phyloP scores from a whole-genome alignment of 768 basidiomycete species.

The Termitomyces sp. region DNA sequence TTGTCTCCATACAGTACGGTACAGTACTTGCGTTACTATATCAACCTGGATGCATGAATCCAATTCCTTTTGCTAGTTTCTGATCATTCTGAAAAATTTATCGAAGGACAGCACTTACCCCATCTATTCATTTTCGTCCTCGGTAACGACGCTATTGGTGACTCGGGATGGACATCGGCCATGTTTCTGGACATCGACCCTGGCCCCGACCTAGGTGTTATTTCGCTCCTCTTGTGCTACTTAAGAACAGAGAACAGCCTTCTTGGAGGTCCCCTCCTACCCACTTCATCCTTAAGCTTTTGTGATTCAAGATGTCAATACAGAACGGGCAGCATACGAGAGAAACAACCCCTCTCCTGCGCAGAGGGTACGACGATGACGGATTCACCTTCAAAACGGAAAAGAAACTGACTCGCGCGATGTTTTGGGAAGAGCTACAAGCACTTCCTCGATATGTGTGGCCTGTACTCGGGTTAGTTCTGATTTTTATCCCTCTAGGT shows the following conservation, averaged over 20 bases:
- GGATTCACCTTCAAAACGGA: background rate
- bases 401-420: background rate
- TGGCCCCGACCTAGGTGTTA: no score
- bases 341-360: background rate
- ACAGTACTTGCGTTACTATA: background rate
- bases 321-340: background rate
- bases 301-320: background rate
- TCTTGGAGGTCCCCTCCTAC: no score
- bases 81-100: background rate
- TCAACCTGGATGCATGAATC: background rate
- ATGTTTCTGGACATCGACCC: no score
- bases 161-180: no score
- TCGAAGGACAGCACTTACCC: background rate
- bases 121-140: background rate
- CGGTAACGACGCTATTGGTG: background rate
- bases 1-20: background rate
- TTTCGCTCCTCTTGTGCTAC: no score
- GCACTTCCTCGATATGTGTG: constrained; percentile 4
- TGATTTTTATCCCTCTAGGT: background rate
- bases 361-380: background rate
- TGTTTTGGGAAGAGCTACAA: constrained; percentile 9
- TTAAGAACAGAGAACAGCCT: no score
- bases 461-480: constrained; percentile 8
- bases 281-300: no score
- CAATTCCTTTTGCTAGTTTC: background rate